Evolutionary conservation across 2,329 filamentous ascomycete species (phyloP).

Genomic region (Cercospora beticola): DNA sequence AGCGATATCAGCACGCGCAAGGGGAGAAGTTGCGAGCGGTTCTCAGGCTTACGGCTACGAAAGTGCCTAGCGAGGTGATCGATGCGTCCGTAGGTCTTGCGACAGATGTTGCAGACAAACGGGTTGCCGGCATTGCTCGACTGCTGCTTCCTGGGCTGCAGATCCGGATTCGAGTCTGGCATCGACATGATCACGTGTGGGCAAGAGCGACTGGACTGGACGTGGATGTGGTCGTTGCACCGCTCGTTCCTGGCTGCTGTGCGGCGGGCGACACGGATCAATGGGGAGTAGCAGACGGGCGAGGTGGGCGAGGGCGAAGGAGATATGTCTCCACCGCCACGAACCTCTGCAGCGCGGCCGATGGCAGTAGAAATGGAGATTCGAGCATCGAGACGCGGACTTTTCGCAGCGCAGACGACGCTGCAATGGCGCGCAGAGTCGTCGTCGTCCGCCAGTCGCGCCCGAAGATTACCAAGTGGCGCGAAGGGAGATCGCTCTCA

Average conservation of each 20-base stretch:
- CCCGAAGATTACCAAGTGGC: background rate
- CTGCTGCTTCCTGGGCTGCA: background rate
- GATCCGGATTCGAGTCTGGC: background rate
- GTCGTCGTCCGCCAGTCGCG: background rate
- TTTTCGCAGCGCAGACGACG: background rate
- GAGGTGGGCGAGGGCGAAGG: slow-evolving; percentile 10
- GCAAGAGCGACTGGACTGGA: too few relatives aligned
- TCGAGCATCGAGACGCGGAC: background rate
- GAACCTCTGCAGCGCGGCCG: background rate
- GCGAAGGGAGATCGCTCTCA: background rate
- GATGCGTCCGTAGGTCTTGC: slow-evolving; percentile 26
- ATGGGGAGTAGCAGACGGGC: slow-evolving; percentile 8
- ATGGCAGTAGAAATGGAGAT: background rate
- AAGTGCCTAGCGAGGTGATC: slow-evolving; percentile 27
- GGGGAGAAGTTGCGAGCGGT: background rate
- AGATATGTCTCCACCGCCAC: background rate
- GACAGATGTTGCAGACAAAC: slow-evolving; percentile 27
- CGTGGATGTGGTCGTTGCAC: too few relatives aligned
- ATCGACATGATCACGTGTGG: slow-evolving; percentile 10
- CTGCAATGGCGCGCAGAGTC: background rate
- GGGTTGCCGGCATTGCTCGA: slow-evolving; percentile 17
- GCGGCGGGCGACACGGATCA: background rate
- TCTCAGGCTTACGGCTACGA: slow-evolving; percentile 21
- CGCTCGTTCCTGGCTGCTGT: background rate
- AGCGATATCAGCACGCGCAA: slow-evolving; percentile 8